A percentile compares a stretch with the other conserved stretches of the same genome.
These are phyloP conservation scores for Penicillium sp. DNA, from an alignment of 2,329 filamentous ascomycete genomes.

Conservation along the genomic window DNA sequence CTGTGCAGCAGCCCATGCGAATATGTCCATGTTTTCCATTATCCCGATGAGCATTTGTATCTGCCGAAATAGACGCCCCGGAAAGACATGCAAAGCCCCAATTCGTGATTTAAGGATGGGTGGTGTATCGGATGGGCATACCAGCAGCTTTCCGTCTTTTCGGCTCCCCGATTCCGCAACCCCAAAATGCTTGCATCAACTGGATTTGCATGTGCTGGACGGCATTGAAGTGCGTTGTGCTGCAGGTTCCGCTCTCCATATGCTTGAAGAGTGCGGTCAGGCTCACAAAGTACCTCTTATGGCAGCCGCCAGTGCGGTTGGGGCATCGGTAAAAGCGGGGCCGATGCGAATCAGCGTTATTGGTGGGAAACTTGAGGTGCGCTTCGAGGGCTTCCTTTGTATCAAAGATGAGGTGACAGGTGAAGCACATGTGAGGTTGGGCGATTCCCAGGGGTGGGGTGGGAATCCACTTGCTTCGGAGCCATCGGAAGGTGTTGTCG, in stretches of 20 bases:
- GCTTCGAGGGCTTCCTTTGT: neutral
- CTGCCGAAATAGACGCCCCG: too few relatives aligned
- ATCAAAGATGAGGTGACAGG: neutral
- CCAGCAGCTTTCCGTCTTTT: neutral
- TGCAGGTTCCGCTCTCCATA: neutral
- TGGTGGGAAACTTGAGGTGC: neutral
- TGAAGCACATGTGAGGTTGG: neutral
- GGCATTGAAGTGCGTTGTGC: neutral
- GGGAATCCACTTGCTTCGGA: neutral
- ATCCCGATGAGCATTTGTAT: neutral
- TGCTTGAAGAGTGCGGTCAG: slow-evolving; percentile 3
- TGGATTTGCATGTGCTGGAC: neutral
- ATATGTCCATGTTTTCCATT: neutral
- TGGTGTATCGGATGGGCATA: neutral
- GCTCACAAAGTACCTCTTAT: neutral
- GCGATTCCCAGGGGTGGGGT: too few relatives aligned
- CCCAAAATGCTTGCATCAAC: neutral
- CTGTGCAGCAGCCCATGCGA: neutral
- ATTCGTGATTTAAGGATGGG: neutral
- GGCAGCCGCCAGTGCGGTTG: neutral
- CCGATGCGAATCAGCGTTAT: neutral
- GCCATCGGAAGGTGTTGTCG: neutral
- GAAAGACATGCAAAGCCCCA: neutral
- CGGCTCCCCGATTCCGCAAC: neutral
- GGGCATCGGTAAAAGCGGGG: slow-evolving; percentile 3